phyloP scores from a whole-genome alignment of 2,329 filamentous ascomycete species.

The Coniochaeta sp. region DNA sequence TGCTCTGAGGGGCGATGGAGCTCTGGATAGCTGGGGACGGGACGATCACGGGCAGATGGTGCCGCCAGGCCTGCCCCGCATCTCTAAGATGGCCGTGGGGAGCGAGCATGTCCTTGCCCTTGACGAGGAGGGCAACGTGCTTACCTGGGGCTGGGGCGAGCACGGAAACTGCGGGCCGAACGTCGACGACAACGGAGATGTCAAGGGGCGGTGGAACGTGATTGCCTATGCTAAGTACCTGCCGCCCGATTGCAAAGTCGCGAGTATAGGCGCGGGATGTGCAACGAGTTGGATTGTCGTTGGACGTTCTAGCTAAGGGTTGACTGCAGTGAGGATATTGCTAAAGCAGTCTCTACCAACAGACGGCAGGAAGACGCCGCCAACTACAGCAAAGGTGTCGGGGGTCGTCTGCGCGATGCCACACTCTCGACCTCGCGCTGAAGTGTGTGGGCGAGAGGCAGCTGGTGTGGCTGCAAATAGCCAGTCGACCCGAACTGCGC shows the following conservation, averaged over 20 bases:
- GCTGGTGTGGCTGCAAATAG: neutral
- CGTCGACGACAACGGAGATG: conserved; percentile 53
- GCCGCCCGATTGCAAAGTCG: conserved; percentile 42
- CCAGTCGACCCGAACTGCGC: neutral
- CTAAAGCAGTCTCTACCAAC: neutral
- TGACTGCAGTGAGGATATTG: neutral
- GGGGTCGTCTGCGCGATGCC: neutral
- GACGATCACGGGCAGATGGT: conserved; percentile 79
- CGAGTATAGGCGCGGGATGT: conserved; percentile 72
- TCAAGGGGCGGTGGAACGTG: conserved; percentile 62
- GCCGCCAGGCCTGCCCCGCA: conserved; percentile 49
- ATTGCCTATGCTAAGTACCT: conserved; percentile 53
- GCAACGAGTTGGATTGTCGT: conserved; percentile 77
- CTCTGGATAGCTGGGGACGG: conserved; percentile 68
- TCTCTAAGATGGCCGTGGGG: conserved; percentile 66
- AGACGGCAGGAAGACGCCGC: neutral
- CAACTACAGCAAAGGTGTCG: neutral
- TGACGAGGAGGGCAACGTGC: conserved; percentile 55
- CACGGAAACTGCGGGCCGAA: conserved; percentile 88
- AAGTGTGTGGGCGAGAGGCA: no score
- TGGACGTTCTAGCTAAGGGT: conserved; percentile 13
- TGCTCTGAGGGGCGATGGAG: conserved; percentile 54
- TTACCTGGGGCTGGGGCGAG: conserved; percentile 95
- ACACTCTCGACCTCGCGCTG: neutral
- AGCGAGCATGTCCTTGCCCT: conserved; percentile 85